Percentiles rank a stretch among this genome's conserved stretches.
Conservation (phyloP, 257 asterid genomes). For the Nyctanthes arbortristis region DNA sequence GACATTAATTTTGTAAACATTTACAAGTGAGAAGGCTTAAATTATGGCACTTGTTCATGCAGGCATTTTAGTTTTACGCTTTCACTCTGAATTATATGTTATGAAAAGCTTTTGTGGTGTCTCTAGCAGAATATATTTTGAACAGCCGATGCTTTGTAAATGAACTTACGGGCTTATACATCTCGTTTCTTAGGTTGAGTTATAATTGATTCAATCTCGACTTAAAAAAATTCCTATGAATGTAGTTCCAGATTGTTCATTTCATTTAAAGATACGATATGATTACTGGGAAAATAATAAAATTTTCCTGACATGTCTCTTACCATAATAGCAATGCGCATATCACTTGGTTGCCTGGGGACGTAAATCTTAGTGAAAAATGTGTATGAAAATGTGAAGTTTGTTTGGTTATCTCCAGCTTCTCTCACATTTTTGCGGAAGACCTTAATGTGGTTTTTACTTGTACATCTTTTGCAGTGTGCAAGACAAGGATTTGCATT, state of each 20-base stretch:
- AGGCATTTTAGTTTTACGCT: neutral
- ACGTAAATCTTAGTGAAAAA: neutral
- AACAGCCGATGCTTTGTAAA: neutral
- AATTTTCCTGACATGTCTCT: neutral
- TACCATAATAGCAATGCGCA: neutral
- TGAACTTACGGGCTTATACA: neutral
- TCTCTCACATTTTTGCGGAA: neutral
- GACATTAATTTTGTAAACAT: neutral
- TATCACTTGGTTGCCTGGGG: neutral
- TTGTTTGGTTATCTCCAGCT: neutral
- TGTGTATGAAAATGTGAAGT: neutral
- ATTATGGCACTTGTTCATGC: neutral
- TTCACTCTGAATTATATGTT: no score
- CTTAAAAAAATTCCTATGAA: neutral
- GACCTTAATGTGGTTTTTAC: constrained; percentile 15
- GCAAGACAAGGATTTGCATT: constrained; percentile 98
- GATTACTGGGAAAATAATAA: no score
- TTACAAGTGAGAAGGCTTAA: neutral
- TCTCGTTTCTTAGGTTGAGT: neutral
- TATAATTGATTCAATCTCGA: neutral
- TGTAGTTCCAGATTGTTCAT: neutral
- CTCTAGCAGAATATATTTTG: neutral
- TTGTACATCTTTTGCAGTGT: constrained; percentile 55
- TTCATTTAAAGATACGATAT: neutral
- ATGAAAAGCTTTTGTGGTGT: no score